Base-by-base conservation (phyloP, 202 grass and related monocot species). In the Brachypodium distachyon region DNA sequence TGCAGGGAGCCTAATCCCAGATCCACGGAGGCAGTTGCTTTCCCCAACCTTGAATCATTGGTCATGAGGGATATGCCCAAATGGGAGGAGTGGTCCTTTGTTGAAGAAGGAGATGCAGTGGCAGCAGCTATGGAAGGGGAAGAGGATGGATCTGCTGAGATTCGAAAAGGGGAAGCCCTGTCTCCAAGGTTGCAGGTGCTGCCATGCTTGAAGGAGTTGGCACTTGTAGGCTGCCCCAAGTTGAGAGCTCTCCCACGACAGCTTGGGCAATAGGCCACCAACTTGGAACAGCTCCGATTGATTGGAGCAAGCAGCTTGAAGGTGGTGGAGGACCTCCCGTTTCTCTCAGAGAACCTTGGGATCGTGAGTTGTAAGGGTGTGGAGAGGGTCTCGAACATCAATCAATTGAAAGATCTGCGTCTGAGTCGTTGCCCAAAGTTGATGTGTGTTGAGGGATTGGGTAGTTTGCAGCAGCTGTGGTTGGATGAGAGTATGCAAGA, bases 11-110 rank as follows among this genome's bases (percentile, higher is more conserved):
- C 1, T 67, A 22, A 49, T n/a, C 3, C 3, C 3, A 6, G 21
- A 3, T 32, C 33, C 19, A 18, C 4, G 16, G 29, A 33, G 18
- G 9, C 12, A 7, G 13, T n/a, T 4, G 62, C 22, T 70, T 81
- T 81, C 25, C 61, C 77, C 12, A 76, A 38, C 50, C 69, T 81
- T 69, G 46, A 74, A 74, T 4, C 19, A 0, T 50, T 80, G 6
- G 0, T 13, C 12, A 77, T 86, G 0, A 1, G 18, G 17, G 9
- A 76, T 4, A 86, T 81, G 77, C 14, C 42, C 39, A 81, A 81
- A 7, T 86, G n/a, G 77, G 69, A 81, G 47, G 19, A 51, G 9
- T 87, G 78, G 84, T 72, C 51, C 9, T 63, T 82, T 1, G 19
- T n/a, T n/a, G n/a, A n/a, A n/a, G n/a, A n/a, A n/a, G n/a, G n/a